A percentile compares a stretch with the other conserved stretches of the same genome.
phyloP scores from a whole-genome alignment of 1,139 yeast genomes.

The Geotrichum aggregatum region DNA sequence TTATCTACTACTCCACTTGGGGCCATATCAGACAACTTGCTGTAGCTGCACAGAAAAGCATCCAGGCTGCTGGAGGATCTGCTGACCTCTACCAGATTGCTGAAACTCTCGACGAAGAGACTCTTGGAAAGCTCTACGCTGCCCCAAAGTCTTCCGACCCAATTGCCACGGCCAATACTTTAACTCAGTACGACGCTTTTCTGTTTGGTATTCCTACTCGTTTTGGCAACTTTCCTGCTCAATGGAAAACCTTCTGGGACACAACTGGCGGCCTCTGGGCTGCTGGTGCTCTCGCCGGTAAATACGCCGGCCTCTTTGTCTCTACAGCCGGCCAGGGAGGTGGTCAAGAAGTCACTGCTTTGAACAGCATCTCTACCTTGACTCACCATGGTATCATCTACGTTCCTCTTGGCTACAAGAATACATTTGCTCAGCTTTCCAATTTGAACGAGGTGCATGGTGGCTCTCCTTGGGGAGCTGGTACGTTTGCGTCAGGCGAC shows the following conservation, averaged over 20 bases:
- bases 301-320: conserved; percentile 70
- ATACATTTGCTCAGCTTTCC: conserved; percentile 55
- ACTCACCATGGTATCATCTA: conserved; percentile 66
- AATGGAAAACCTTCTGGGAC: conserved; percentile 79
- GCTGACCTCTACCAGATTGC: conserved; percentile 70
- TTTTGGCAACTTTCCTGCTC: conserved; percentile 78
- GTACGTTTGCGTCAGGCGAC: conserved; percentile 70
- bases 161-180: conserved; percentile 58
- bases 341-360: conserved; percentile 71
- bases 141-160: conserved; percentile 68
- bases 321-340: conserved; percentile 84
- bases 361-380: conserved; percentile 61
- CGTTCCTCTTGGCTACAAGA: conserved; percentile 76
- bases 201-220: conserved; percentile 81
- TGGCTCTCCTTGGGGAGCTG: conserved; percentile 88
- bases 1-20: conserved; percentile 76
- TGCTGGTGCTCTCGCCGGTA: conserved; percentile 66
- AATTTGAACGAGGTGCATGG: conserved; percentile 71
- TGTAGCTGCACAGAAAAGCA: conserved; percentile 63
- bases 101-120: conserved; percentile 69
- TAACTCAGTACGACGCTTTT: conserved; percentile 66
- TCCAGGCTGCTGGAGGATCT: conserved; percentile 66
- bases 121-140: conserved; percentile 58
- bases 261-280: conserved; percentile 83
- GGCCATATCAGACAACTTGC: conserved; percentile 73